These are phyloP conservation scores for Globisporangium abappressorium DNA, from an alignment of 352 stramenopile species.

Conservation along the genomic window DNA sequence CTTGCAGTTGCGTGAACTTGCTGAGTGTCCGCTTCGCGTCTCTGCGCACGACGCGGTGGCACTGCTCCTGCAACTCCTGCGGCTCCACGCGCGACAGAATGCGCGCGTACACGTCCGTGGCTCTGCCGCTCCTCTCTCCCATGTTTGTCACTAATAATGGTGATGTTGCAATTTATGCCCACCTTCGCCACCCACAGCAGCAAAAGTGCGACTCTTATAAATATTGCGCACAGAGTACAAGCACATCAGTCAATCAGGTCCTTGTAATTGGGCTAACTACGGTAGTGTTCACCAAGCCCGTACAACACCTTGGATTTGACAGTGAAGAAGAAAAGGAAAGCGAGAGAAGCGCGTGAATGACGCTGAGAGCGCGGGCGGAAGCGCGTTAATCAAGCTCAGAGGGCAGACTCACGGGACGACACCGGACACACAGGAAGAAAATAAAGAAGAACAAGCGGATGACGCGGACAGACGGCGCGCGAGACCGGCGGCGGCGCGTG, in stretches of 20 bases:
- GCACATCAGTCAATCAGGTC: background rate
- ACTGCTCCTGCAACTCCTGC: slow-evolving; percentile 22
- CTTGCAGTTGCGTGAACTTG: slow-evolving; percentile 11
- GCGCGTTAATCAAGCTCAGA: background rate
- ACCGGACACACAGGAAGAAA: background rate
- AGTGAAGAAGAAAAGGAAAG: background rate
- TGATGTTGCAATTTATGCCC: background rate
- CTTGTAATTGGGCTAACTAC: background rate
- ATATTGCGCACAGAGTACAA: background rate
- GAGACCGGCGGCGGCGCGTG: slow-evolving; percentile 26
- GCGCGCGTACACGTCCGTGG: slow-evolving; percentile 25
- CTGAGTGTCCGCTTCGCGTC: slow-evolving; percentile 14
- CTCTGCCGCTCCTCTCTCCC: background rate
- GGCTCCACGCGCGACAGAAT: slow-evolving; percentile 29
- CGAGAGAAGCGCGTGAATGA: background rate
- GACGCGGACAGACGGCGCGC: background rate
- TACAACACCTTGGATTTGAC: background rate
- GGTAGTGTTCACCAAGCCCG: background rate
- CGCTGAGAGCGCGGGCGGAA: background rate
- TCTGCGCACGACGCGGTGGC: slow-evolving; percentile 15
- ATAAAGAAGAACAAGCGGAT: slow-evolving; percentile 5
- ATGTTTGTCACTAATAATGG: background rate
- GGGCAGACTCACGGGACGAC: background rate
- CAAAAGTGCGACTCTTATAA: background rate
- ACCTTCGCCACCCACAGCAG: background rate